Conservation (phyloP, 1,284 basidiomycete genomes). For the Trichosporon asahii region DNA sequence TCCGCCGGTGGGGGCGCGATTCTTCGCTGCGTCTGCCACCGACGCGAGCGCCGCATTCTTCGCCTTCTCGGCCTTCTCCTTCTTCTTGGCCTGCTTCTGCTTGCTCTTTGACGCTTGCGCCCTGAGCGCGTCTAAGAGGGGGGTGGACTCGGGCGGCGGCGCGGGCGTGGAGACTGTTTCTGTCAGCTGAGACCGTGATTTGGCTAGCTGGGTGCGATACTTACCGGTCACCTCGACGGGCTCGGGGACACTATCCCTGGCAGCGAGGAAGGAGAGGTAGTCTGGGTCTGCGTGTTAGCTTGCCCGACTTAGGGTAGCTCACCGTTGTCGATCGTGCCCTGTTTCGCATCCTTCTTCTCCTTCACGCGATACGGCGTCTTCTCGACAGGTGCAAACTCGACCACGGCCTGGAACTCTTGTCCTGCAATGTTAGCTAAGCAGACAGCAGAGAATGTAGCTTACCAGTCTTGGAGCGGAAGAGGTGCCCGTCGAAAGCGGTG, state of each 20-base stretch:
- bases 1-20: constrained; percentile 28
- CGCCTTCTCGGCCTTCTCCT: constrained; percentile 49
- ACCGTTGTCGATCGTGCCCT: constrained; percentile 49
- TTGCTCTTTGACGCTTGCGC: constrained; percentile 48
- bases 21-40: constrained; percentile 35
- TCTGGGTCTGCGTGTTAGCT: constrained; percentile 62
- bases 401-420: constrained; percentile 77
- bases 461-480: constrained; percentile 90
- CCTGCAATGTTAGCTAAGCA: constrained; percentile 55
- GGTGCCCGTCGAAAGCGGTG: constrained; percentile 82
- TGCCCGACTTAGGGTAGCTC: constrained; percentile 2
- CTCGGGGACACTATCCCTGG: constrained; percentile 54
- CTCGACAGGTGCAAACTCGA: constrained; percentile 91
- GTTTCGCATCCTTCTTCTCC: constrained; percentile 44
- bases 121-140: constrained; percentile 78
- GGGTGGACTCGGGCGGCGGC: constrained; percentile 65
- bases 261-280: constrained; percentile 69
- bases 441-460: constrained; percentile 34
- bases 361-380: constrained; percentile 55
- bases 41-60: constrained; percentile 34
- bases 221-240: constrained; percentile 65
- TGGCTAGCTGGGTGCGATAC: constrained; percentile 33
- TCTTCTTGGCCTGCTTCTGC: constrained; percentile 56
- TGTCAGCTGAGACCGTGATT: neutral
- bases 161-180: constrained; percentile 24